phyloP scores from a whole-genome alignment of 345 rosid genomes.

The Chamaenerion angustifolium region DNA sequence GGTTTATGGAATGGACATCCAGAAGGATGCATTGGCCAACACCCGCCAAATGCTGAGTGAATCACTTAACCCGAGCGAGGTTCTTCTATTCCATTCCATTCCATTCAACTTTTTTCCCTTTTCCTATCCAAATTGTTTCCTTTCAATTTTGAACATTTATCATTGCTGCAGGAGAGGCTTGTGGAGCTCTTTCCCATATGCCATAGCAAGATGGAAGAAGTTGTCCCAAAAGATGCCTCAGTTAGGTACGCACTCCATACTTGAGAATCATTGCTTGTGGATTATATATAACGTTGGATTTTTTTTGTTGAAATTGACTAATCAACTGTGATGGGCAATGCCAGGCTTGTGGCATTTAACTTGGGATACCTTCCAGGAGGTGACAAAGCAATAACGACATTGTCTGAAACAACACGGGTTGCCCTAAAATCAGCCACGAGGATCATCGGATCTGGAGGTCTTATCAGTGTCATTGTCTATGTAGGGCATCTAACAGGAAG shows the following conservation, averaged over 20 bases:
- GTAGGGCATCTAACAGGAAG: conserved; percentile 87
- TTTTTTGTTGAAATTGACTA: neutral
- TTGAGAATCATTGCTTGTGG: neutral
- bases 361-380: conserved; percentile 95
- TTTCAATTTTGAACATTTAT: conserved; percentile 3
- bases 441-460: conserved; percentile 48
- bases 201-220: conserved; percentile 73
- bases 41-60: conserved; percentile 44
- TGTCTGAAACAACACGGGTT: conserved; percentile 39
- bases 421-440: conserved; percentile 64
- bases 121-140: no score
- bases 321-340: neutral
- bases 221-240: conserved; percentile 31
- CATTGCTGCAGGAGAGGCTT: conserved; percentile 41
- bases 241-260: conserved; percentile 35
- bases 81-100: conserved; percentile 14
- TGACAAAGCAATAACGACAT: conserved; percentile 47
- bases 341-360: conserved; percentile 81
- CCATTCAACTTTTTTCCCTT: no score
- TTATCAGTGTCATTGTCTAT: conserved; percentile 68
- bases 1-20: conserved; percentile 80
- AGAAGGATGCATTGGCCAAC: conserved; percentile 42
- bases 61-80: conserved; percentile 40
- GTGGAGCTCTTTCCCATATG: conserved; percentile 56
- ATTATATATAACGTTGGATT: neutral